Conservation (phyloP, 2,329 filamentous ascomycete genomes). For the Thelonectria discophora region DNA sequence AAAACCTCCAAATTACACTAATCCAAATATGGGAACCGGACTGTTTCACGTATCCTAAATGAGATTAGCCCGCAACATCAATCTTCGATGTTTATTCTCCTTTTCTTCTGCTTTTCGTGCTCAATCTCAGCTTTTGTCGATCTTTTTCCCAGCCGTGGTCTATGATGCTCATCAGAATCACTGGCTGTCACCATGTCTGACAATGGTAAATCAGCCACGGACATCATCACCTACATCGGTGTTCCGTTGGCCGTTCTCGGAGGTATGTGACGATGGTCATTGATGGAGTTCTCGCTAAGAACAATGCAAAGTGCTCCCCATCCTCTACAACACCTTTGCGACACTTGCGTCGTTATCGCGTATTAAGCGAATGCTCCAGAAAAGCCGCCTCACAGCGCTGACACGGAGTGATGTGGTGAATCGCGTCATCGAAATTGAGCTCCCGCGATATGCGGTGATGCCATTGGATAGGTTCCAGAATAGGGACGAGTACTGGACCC, state of each 20-base stretch:
- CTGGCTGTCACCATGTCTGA: slow-evolving; percentile 41
- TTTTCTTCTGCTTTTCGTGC: slow-evolving; percentile 18
- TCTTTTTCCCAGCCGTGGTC: not conserved
- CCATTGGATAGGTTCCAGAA: slow-evolving; percentile 65
- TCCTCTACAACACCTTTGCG: slow-evolving; percentile 70
- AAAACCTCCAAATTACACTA: slow-evolving; percentile 6
- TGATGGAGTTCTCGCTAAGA: not conserved
- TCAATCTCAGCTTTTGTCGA: not conserved
- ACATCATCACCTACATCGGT: slow-evolving; percentile 66
- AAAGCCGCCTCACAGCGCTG: slow-evolving; percentile 65
- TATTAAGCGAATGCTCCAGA: slow-evolving; percentile 66
- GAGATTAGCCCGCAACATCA: slow-evolving; percentile 16
- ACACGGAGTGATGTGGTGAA: slow-evolving; percentile 72
- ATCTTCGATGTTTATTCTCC: slow-evolving; percentile 13
- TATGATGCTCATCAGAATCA: not conserved
- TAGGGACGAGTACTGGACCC: slow-evolving; percentile 65
- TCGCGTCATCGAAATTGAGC: slow-evolving; percentile 71
- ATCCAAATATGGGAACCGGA: slow-evolving; percentile 1
- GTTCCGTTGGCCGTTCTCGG: slow-evolving; percentile 67
- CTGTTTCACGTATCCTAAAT: slow-evolving; percentile 11
- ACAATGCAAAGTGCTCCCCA: slow-evolving; percentile 60
- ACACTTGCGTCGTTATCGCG: slow-evolving; percentile 68
- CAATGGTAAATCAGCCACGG: slow-evolving; percentile 49
- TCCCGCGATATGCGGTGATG: slow-evolving; percentile 70
- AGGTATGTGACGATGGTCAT: slow-evolving; percentile 28